These are phyloP conservation scores for Acmispon strigosus DNA, from an alignment of 306 rosid genomes.

Conservation along the genomic window DNA sequence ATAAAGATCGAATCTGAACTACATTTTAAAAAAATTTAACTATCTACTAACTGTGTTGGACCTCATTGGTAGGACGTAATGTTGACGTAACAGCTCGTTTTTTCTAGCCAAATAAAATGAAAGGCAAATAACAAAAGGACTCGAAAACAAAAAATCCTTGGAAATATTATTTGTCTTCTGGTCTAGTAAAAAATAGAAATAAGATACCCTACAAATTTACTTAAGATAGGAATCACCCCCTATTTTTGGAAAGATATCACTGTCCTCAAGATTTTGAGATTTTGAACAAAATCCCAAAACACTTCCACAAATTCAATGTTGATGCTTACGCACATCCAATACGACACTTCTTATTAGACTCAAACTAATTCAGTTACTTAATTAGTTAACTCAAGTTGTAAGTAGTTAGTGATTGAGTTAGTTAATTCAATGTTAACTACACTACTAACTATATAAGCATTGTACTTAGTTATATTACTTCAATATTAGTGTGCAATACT, in stretches of 20 bases:
- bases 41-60: no score
- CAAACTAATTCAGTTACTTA: no score
- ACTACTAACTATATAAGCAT: no score
- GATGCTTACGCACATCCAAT: conserved; percentile 17
- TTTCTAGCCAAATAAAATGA: conserved; percentile 14
- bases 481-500: no score
- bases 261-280: conserved; percentile 30
- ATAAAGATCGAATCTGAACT: no score
- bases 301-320: conserved; percentile 9
- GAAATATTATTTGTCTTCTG: conserved; percentile 21
- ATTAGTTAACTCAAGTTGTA: no score
- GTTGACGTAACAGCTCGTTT: no score
- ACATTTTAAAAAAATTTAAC: no score
- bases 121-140: conserved; percentile 20
- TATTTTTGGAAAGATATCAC: conserved; percentile 34
- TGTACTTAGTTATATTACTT: no score
- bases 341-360: neutral
- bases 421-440: no score
- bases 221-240: conserved; percentile 21
- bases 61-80: no score
- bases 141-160: conserved; percentile 15
- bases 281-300: conserved; percentile 27
- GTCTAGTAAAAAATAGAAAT: conserved; percentile 20
- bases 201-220: conserved; percentile 19
- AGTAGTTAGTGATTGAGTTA: no score